Percentiles rank a stretch among this genome's conserved stretches.
Conservation (phyloP, 2,329 filamentous ascomycete genomes). For the Fusarium abutilonis region DNA sequence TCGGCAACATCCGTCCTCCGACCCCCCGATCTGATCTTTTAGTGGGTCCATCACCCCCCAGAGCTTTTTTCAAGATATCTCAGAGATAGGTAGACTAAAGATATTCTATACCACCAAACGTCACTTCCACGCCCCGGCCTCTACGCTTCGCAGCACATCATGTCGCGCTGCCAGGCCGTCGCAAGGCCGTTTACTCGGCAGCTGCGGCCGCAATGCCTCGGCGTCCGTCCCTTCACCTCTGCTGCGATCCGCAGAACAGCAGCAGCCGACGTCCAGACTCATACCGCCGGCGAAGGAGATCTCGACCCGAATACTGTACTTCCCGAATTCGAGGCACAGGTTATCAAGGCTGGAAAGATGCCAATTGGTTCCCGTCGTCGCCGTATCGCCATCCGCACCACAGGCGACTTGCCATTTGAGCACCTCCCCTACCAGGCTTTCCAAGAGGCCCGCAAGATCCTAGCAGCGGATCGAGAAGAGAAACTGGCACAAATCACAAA, state of each 20-base stretch:
- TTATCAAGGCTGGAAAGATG: conserved; percentile 73
- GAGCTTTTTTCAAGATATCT: conserved; percentile 46
- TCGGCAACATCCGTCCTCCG: conserved; percentile 45
- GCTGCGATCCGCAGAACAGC: conserved; percentile 43
- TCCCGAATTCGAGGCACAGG: conserved; percentile 66
- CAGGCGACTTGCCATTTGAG: conserved; percentile 82
- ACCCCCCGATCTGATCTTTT: conserved; percentile 38
- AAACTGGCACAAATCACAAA: conserved; percentile 79
- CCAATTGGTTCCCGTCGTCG: conserved; percentile 88
- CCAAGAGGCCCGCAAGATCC: conserved; percentile 89
- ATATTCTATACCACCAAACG: conserved; percentile 16
- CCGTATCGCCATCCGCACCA: conserved; percentile 74
- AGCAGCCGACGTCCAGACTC: conserved; percentile 44
- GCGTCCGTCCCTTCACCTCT: conserved; percentile 51
- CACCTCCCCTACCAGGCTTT: conserved; percentile 97
- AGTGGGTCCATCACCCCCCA: conserved; percentile 43
- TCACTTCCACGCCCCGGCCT: conserved; percentile 23
- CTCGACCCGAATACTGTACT: conserved; percentile 76
- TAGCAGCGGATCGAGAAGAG: conserved; percentile 80
- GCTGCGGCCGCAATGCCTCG: conserved; percentile 55
- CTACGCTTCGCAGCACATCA: conserved; percentile 47
- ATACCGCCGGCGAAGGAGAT: conserved; percentile 48
- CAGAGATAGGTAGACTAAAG: conserved; percentile 1
- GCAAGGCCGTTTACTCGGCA: conserved; percentile 66
- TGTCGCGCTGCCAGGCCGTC: conserved; percentile 70